Percentiles rank a stretch among this genome's conserved stretches.
Evolutionary conservation across 768 basidiomycete species (phyloP).

Genomic region (Calocera viscosa): DNA sequence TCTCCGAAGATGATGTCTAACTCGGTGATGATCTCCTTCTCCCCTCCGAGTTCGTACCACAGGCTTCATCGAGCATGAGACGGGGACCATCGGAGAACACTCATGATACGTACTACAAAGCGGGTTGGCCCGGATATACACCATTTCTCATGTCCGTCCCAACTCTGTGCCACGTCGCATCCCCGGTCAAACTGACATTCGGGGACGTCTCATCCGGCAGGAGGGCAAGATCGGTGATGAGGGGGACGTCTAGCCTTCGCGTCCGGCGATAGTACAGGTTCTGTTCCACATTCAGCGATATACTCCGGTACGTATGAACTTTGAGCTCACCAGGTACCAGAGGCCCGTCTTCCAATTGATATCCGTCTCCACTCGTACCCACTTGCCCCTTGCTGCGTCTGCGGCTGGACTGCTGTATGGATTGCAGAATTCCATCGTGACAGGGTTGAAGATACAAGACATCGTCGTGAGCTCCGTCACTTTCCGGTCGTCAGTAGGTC

Average conservation of each 20-base stretch:
- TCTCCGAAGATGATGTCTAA: slow-evolving; percentile 84
- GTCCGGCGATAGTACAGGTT: slow-evolving; percentile 78
- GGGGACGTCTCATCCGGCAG: slow-evolving; percentile 39
- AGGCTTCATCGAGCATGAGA: neutral
- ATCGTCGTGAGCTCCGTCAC: slow-evolving; percentile 72
- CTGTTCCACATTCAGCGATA: slow-evolving; percentile 27
- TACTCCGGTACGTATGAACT: slow-evolving; percentile 4
- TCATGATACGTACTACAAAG: neutral
- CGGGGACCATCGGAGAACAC: slow-evolving; percentile 3
- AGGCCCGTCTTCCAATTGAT: slow-evolving; percentile 51
- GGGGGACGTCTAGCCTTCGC: slow-evolving; percentile 63
- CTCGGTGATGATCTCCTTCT: slow-evolving; percentile 63
- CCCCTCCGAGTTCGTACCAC: slow-evolving; percentile 15
- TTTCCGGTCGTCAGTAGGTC: slow-evolving; percentile 21
- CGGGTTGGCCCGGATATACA: slow-evolving; percentile 30
- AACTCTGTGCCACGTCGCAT: slow-evolving; percentile 48
- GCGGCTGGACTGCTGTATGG: slow-evolving; percentile 45
- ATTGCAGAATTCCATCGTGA: slow-evolving; percentile 46
- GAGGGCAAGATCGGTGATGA: slow-evolving; percentile 61
- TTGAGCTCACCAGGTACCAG: slow-evolving; percentile 44
- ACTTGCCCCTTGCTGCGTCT: slow-evolving; percentile 39
- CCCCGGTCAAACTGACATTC: slow-evolving; percentile 22
- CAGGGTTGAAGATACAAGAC: slow-evolving; percentile 50
- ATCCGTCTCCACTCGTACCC: slow-evolving; percentile 79
- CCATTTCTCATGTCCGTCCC: slow-evolving; percentile 53